These are phyloP conservation scores for Bertia moriformis DNA, from an alignment of 2,329 filamentous ascomycete species.

Conservation along the genomic window DNA sequence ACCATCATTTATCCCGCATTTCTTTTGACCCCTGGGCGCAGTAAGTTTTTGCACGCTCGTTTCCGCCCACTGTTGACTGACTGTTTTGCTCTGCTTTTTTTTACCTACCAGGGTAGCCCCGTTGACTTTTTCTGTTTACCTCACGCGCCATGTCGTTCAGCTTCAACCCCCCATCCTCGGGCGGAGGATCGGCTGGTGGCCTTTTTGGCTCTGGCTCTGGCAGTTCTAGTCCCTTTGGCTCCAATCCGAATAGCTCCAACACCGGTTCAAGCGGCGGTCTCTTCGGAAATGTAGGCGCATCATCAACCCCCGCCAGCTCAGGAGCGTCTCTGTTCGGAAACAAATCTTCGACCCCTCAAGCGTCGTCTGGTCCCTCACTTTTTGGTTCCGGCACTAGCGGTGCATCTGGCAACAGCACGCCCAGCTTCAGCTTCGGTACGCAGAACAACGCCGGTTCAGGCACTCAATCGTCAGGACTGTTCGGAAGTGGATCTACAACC, in stretches of 20 bases:
- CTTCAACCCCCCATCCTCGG: conserved; percentile 19
- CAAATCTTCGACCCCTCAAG: conserved; percentile 3
- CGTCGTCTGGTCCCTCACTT: background rate
- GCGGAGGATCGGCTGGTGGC: conserved; percentile 14
- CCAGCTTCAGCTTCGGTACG: background rate
- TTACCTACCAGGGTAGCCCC: background rate
- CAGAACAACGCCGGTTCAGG: background rate
- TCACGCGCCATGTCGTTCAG: conserved; percentile 17
- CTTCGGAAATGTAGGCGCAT: conserved; percentile 23
- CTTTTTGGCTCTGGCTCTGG: conserved; percentile 17
- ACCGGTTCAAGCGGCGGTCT: conserved; percentile 14
- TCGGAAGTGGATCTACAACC: background rate
- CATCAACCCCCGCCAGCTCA: conserved; percentile 10
- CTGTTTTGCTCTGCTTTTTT: background rate
- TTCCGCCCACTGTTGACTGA: conserved; percentile 3
- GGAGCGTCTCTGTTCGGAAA: conserved; percentile 13
- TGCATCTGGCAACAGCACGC: background rate
- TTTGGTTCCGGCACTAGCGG: background rate
- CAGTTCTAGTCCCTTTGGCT: conserved; percentile 13
- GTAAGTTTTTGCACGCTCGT: conserved; percentile 6
- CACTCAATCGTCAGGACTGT: background rate
- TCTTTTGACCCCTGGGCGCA: conserved; percentile 9
- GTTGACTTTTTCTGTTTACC: conserved; percentile 5
- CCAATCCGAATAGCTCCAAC: conserved; percentile 12
- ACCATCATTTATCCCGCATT: too few relatives aligned